Conservation (phyloP, 768 basidiomycete species). For the Macrolepiota fuliginosa region DNA sequence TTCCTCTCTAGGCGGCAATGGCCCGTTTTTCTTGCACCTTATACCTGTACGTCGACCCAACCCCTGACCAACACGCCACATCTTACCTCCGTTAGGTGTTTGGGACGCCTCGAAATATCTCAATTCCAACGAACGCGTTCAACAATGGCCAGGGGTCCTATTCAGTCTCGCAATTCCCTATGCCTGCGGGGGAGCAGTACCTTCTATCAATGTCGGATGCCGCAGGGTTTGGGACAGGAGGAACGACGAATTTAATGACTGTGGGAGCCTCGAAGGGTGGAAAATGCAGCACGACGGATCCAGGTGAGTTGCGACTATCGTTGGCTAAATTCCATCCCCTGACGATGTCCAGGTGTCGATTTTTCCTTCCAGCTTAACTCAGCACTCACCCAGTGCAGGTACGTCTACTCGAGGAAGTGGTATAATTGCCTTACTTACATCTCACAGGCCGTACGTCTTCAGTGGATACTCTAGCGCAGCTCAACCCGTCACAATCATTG, state of each 20-base stretch:
- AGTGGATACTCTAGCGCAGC: conserved; percentile 41
- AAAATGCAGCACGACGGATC: conserved; percentile 48
- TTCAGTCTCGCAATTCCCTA: conserved; percentile 39
- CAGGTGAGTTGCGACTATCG: conserved; percentile 25
- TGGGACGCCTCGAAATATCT: conserved; percentile 48
- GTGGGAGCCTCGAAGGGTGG: conserved; percentile 47
- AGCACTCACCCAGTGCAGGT: conserved; percentile 64
- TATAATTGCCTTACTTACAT: background rate
- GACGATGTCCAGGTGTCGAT: conserved; percentile 25
- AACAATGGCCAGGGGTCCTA: conserved; percentile 53
- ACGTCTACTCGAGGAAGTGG: conserved; percentile 19
- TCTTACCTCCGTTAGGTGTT: conserved; percentile 40
- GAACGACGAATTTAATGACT: conserved; percentile 45
- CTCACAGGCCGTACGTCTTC: conserved; percentile 44
- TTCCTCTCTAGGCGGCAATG: conserved; percentile 46
- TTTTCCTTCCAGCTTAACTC: conserved; percentile 51
- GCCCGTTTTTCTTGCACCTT: conserved; percentile 51
- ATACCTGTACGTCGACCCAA: conserved; percentile 42
- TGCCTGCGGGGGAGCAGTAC: conserved; percentile 37
- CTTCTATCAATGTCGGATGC: conserved; percentile 71
- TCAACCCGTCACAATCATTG: conserved; percentile 55
- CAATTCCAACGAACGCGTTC: conserved; percentile 55
- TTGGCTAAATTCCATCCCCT: background rate
- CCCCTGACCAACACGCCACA: background rate
- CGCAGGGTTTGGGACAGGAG: conserved; percentile 67